Base-by-base conservation (phyloP, 2,329 filamentous ascomycete species). In the Trichoderma simmonsii region DNA sequence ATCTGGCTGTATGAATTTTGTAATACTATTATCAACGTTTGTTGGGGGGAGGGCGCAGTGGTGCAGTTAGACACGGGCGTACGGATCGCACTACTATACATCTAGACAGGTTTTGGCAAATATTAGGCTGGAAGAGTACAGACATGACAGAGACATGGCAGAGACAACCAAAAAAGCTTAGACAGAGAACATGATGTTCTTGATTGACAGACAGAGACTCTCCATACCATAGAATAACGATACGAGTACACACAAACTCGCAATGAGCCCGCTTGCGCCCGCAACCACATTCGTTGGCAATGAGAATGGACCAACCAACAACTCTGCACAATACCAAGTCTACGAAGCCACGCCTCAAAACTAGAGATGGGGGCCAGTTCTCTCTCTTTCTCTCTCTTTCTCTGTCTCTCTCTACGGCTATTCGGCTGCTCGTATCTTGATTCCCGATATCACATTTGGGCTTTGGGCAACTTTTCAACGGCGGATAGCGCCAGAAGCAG, bases 21-120 rank as follows among this genome's bases (percentile, higher is more conserved):
- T 65, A 65, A 66, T 51, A 69, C 24, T 48, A 70, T 71, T 43
- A 34, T 64, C 51, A 21, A 51, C 57, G 28, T 48, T 48, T 9
- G 18, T 30, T 39, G 54, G 66, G 26, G 26, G 18, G 43, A 43
- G 62, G 62, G 39, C 30, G 63, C 43, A 26, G 30, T 32, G 15
- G n/a, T 54, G 48, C 43, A 56, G 48, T 18, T 36, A 39, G 59
- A 54, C 28, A 34, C 48, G 43, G 36, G 43, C 43, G 63, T 56
- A 56, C 48, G 21, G 30, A 57, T 67, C 30, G 26, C 48, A 21
- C 39, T 43, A 43, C 39, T 43, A 34, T 36, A 34, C 48, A 34
- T 56, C 48, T 56, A 54, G 21, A 36, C 21, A 39, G 30, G 11
- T 39, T 28, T 39, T 39, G 64, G 64, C 21, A 43, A 30, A 59